Conservation (phyloP, 2,329 filamentous ascomycete species). For the Xylogone sp. region DNA sequence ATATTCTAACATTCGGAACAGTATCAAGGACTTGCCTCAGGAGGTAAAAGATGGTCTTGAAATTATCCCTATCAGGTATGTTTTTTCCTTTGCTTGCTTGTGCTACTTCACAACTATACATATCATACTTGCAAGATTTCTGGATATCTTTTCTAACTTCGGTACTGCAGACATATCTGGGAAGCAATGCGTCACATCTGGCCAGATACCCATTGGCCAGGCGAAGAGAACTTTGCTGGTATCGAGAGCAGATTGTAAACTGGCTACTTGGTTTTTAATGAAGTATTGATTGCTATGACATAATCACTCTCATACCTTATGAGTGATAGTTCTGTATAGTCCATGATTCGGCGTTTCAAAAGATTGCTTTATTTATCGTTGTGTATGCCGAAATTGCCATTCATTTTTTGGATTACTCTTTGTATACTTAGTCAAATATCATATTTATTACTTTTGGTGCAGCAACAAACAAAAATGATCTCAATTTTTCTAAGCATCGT, state of each 20-base stretch:
- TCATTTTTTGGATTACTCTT: no score
- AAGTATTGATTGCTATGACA: not conserved
- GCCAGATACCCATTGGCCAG: constrained; percentile 85
- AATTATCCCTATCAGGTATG: constrained; percentile 85
- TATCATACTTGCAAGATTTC: constrained; percentile 12
- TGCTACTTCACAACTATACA: constrained; percentile 9
- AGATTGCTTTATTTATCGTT: no score
- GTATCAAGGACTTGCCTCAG: constrained; percentile 77
- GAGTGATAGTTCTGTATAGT: no score
- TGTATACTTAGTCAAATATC: no score
- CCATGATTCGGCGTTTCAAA: not conserved
- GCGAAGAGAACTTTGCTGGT: constrained; percentile 63
- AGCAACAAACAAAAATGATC: no score
- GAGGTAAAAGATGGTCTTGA: constrained; percentile 85
- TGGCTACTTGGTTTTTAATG: constrained; percentile 1
- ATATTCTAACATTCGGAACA: constrained; percentile 4
- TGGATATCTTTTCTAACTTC: not conserved
- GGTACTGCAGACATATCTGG: constrained; percentile 74
- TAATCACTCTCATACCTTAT: not conserved
- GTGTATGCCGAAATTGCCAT: no score
- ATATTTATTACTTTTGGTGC: not conserved
- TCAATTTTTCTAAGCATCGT: no score
- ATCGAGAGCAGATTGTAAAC: constrained; percentile 80
- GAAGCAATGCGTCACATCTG: constrained; percentile 88
- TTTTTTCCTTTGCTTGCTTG: constrained; percentile 15